phyloP scores from a whole-genome alignment of 805 yeast species.

The Cephaloascus albidus region DNA sequence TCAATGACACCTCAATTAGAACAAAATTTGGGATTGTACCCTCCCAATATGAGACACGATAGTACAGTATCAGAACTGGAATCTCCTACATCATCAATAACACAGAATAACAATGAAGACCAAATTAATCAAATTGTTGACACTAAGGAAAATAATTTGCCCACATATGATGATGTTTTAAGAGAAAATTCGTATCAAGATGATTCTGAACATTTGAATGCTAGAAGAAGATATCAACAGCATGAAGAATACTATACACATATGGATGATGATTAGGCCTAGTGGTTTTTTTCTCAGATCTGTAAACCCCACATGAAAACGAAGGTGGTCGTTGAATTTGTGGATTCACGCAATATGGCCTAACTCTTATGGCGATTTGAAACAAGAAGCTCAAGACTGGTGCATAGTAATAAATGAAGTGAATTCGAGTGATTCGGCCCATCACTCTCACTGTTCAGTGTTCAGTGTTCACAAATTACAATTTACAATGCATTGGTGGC shows the following conservation, averaged over 20 bases:
- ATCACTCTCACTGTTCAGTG: too few species aligned
- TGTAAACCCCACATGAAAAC: neutral
- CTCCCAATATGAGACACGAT: neutral
- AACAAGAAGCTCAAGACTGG: too few species aligned
- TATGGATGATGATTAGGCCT: slow-evolving; percentile 5
- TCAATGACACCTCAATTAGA: slow-evolving; percentile 15
- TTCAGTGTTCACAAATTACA: too few species aligned
- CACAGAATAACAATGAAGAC: neutral
- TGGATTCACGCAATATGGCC: too few species aligned
- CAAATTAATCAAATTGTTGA: neutral
- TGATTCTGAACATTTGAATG: slow-evolving; percentile 20
- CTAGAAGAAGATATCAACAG: slow-evolving; percentile 23
- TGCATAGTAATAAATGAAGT: too few species aligned
- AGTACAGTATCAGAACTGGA: neutral
- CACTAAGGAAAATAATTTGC: slow-evolving; percentile 7
- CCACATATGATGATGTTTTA: slow-evolving; percentile 28
- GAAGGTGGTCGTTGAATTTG: too few species aligned
- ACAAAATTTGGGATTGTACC: slow-evolving; percentile 2
- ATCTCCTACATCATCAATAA: neutral
- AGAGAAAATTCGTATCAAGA: slow-evolving; percentile 19
- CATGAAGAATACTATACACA: slow-evolving; percentile 16
- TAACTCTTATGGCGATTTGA: too few species aligned
- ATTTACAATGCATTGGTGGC: too few species aligned
- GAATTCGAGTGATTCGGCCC: too few species aligned
- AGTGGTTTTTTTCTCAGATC: too few species aligned